Percentiles rank a stretch among this genome's conserved stretches.
These are phyloP conservation scores for Podaxis mareebaensis DNA, from an alignment of 768 basidiomycete genomes.

Conservation along the genomic window DNA sequence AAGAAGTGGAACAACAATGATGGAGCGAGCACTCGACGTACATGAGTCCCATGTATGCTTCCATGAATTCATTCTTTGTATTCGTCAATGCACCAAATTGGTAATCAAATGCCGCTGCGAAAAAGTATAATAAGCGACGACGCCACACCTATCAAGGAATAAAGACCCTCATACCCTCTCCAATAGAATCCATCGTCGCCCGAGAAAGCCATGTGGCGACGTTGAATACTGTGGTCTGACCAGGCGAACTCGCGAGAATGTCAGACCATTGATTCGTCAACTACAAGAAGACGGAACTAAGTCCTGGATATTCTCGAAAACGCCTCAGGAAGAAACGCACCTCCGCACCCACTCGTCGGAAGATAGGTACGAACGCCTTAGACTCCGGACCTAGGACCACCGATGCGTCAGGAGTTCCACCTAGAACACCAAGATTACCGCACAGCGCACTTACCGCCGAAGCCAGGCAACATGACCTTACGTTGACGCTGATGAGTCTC, in stretches of 20 bases:
- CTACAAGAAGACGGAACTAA: slow-evolving; percentile 26
- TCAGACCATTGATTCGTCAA: slow-evolving; percentile 54
- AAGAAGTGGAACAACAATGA: background rate
- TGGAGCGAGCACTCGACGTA: slow-evolving; percentile 19
- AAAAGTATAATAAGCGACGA: slow-evolving; percentile 2
- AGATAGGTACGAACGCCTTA: slow-evolving; percentile 50
- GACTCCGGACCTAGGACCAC: slow-evolving; percentile 38
- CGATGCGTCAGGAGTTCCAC: background rate
- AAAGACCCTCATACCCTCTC: slow-evolving; percentile 37
- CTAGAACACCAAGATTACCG: background rate
- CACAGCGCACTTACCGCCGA: slow-evolving; percentile 38
- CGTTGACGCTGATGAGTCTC: slow-evolving; percentile 56
- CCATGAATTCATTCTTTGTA: slow-evolving; percentile 51
- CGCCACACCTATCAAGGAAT: background rate
- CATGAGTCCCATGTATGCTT: slow-evolving; percentile 56
- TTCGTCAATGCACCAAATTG: slow-evolving; percentile 55
- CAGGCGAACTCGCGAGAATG: slow-evolving; percentile 41
- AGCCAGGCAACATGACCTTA: slow-evolving; percentile 56
- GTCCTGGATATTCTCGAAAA: background rate
- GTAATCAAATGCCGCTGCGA: slow-evolving; percentile 52
- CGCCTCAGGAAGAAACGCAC: slow-evolving; percentile 27
- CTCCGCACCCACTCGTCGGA: slow-evolving; percentile 44
- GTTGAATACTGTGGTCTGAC: slow-evolving; percentile 44
- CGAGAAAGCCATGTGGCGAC: slow-evolving; percentile 52
- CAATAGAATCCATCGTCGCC: slow-evolving; percentile 50